Evolutionary conservation across 1,284 basidiomycete species (phyloP).

Genomic region (Puccinia hordei): DNA sequence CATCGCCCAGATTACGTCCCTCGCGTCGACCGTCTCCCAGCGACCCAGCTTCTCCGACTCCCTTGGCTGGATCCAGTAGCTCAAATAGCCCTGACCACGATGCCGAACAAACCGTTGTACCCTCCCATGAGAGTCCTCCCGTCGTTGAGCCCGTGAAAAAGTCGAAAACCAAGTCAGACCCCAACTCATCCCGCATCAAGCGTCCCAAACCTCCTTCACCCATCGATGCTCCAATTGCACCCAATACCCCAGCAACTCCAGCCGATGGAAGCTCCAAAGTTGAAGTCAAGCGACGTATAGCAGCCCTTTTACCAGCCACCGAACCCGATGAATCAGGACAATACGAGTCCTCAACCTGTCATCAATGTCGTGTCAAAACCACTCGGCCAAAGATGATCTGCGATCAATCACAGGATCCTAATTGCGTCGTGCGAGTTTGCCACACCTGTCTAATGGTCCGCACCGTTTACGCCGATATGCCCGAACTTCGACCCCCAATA

Average conservation of each 20-base stretch:
- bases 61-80: background rate
- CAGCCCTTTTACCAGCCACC: constrained; percentile 21
- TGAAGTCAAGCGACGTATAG: constrained; percentile 18
- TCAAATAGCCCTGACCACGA: constrained; percentile 2
- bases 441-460: constrained; percentile 30
- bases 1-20: constrained; percentile 6
- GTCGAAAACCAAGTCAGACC: constrained; percentile 2
- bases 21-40: background rate
- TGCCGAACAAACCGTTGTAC: constrained; percentile 1
- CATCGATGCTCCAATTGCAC: background rate
- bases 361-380: constrained; percentile 50
- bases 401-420: constrained; percentile 48
- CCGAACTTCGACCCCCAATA: constrained; percentile 41
- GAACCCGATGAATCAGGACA: constrained; percentile 46
- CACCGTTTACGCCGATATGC: constrained; percentile 37
- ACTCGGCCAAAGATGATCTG: constrained; percentile 49
- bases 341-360: constrained; percentile 49
- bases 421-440: constrained; percentile 43
- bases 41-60: constrained; percentile 6
- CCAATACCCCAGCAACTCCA: background rate
- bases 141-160: constrained; percentile 7
- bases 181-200: constrained; percentile 9
- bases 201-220: constrained; percentile 28
- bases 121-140: background rate
- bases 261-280: background rate